These are phyloP conservation scores for Raffaelea arxii DNA, from an alignment of 2,329 filamentous ascomycete genomes.

Conservation along the genomic window DNA sequence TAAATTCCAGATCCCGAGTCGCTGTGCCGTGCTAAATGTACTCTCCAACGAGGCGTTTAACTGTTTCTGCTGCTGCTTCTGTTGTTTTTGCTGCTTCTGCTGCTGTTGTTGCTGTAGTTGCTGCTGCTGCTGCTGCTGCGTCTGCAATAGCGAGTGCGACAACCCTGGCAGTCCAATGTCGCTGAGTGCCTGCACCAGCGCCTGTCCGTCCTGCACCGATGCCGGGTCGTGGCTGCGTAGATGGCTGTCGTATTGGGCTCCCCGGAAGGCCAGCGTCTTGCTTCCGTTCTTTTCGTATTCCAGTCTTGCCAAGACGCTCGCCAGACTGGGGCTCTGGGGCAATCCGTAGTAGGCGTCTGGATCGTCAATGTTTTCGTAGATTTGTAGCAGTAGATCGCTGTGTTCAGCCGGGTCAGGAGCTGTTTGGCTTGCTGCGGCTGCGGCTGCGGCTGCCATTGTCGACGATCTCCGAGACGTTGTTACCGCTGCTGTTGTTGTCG, in stretches of 20 bases:
- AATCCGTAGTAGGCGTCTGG: slow-evolving; percentile 94
- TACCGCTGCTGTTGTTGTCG: no score
- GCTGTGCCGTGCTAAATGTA: slow-evolving; percentile 70
- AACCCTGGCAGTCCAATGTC: slow-evolving; percentile 77
- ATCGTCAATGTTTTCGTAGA: slow-evolving; percentile 90
- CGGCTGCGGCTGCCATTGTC: slow-evolving; percentile 18
- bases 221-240: slow-evolving; percentile 51
- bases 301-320: slow-evolving; percentile 68
- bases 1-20: slow-evolving; percentile 86
- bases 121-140: slow-evolving; percentile 38
- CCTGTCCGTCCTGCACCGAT: slow-evolving; percentile 51
- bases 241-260: slow-evolving; percentile 82
- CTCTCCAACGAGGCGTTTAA: slow-evolving; percentile 53
- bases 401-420: slow-evolving; percentile 37
- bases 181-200: slow-evolving; percentile 67
- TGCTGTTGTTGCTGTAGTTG: no score
- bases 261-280: slow-evolving; percentile 82
- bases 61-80: no score
- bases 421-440: slow-evolving; percentile 15
- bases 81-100: background rate
- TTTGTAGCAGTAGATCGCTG: slow-evolving; percentile 61
- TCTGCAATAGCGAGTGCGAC: slow-evolving; percentile 67
- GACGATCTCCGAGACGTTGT: slow-evolving; percentile 62
- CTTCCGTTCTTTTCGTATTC: slow-evolving; percentile 84
- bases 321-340: slow-evolving; percentile 64